Evolutionary conservation across 257 asterid genomes (phyloP), one percentile per base, ranked within the genome.

Genomic region (Solanum tarapatanum): DNA sequence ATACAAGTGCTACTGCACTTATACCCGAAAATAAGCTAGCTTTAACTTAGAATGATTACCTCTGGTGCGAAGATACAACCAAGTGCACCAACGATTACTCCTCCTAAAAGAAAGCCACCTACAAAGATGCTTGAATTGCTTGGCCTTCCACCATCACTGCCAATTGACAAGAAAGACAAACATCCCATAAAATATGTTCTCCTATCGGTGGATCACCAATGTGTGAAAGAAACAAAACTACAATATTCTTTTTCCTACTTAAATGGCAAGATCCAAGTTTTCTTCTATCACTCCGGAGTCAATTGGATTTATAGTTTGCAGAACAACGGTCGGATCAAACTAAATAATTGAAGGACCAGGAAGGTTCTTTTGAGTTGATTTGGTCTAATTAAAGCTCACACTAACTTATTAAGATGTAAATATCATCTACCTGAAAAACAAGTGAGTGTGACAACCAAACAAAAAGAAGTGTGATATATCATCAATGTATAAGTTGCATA

Each of bases 61-160:
- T 91, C 92, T 45, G 93, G 93, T 84, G 93, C 93, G 77, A 86
- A 91, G 86, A 90, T 89, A 87, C 92, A 90, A 76, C 93, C 93
- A 82, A 91, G 82, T 35, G 93, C 91, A 17, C 93, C 93, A 79
- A 90, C 88, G 60, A 91, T 64, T 62, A 91, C 30, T 87, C 93
- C 93, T 87, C 93, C 93, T 85, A 91, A 73, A 11, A 91, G 89
- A 86, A 91, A 91, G 62, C 93, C 93, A 82, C 93, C 45, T 12
- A 91, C 92, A 75, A 91, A 90, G 84, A 89, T 75, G 84, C 89
- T 86, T 9, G 91, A 88, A 87, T 84, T 87, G 58, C 89, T 87
- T 58, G 90, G 84, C 79, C 90, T 87, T 86, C 87, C 91, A 33
- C 87, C 84, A 87, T 89, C 90, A 45, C 96, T 95, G 91, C 91